Evolutionary conservation across 148 eudicot genomes (phyloP).

Genomic region (Fagopyrum esculentum): DNA sequence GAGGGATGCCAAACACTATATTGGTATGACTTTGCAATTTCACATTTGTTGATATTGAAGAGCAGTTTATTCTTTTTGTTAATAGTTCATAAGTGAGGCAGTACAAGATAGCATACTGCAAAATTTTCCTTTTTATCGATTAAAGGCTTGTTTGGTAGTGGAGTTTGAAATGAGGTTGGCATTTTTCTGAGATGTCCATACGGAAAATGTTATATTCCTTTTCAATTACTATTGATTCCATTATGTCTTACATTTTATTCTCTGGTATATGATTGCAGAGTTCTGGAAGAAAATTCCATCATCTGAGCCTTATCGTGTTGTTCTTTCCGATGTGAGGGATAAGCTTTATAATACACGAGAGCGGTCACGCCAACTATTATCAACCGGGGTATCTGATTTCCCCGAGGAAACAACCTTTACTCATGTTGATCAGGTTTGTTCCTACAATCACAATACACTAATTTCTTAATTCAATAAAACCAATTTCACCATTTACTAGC

Average conservation of each 20-base stretch:
- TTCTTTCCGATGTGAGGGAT: conserved; percentile 89
- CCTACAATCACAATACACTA: background rate
- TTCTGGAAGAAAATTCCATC: conserved; percentile 87
- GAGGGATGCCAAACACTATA: conserved; percentile 84
- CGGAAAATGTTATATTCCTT: too few species aligned
- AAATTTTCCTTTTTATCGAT: background rate
- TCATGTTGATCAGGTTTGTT: conserved; percentile 57
- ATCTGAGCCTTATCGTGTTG: conserved; percentile 87
- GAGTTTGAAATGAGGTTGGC: background rate
- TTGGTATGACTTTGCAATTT: conserved; percentile 38
- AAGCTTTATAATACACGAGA: conserved; percentile 78
- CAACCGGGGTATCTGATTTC: conserved; percentile 58
- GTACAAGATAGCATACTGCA: background rate
- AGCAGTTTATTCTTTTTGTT: background rate
- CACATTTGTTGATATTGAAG: background rate
- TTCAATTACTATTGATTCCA: too few species aligned
- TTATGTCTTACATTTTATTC: background rate
- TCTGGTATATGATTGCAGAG: conserved; percentile 36
- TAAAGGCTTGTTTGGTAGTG: background rate
- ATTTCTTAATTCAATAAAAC: too few species aligned
- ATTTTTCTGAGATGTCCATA: background rate
- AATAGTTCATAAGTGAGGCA: background rate
- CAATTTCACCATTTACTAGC: too few species aligned
- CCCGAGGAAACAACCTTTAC: conserved; percentile 67
- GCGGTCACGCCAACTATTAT: conserved; percentile 65